phyloP scores from a whole-genome alignment of 2,329 filamentous ascomycete genomes.

The Thelonectria rubi region DNA sequence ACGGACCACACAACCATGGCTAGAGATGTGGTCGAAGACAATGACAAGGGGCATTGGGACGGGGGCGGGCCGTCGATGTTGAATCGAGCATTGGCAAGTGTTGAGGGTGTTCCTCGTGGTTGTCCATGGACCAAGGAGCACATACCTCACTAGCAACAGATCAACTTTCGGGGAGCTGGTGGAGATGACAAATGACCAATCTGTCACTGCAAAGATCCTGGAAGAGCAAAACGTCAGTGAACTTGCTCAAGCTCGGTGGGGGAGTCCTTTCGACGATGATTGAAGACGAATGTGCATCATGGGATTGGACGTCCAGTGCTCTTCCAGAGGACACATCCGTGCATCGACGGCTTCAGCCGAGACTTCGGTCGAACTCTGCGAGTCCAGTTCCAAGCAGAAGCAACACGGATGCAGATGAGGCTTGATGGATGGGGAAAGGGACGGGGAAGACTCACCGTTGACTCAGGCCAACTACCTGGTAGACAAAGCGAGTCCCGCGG shows the following conservation, averaged over 20 bases:
- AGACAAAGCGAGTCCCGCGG: conserved; percentile 40
- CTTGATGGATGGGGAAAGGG: background rate
- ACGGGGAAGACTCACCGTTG: conserved; percentile 39
- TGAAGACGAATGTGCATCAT: background rate
- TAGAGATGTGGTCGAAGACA: background rate
- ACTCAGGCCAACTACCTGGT: conserved; percentile 43
- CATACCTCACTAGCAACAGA: conserved; percentile 48
- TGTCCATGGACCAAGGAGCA: conserved; percentile 2
- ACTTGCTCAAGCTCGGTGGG: background rate
- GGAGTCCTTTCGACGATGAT: background rate
- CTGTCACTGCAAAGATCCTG: conserved; percentile 44
- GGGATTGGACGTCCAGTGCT: background rate
- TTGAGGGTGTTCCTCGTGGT: background rate
- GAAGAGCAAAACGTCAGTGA: background rate
- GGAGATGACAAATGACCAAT: conserved; percentile 45
- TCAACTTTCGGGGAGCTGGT: conserved; percentile 43
- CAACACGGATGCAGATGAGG: background rate
- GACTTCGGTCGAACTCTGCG: background rate
- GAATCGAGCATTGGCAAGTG: background rate
- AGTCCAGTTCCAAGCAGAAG: background rate
- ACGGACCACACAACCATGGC: background rate
- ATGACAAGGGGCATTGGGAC: background rate
- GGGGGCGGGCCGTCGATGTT: background rate
- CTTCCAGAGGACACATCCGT: background rate
- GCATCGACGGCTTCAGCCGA: background rate